Evolutionary conservation across 176 grass and related monocot genomes (phyloP).

Genomic region (Oryza australiensis): DNA sequence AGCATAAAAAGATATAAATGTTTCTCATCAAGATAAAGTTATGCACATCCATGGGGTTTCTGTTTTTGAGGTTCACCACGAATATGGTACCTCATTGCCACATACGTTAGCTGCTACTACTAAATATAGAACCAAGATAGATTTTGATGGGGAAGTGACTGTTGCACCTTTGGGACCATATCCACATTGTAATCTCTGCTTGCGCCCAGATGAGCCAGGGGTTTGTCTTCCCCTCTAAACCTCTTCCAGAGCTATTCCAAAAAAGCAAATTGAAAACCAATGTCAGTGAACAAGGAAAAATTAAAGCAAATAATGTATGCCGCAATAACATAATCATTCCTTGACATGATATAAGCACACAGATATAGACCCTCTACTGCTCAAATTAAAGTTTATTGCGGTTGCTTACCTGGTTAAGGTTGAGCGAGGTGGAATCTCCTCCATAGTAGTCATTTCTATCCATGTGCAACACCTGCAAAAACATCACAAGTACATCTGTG

Average conservation of each 20-base stretch:
- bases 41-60: neutral
- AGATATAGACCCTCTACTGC: neutral
- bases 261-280: slow-evolving; percentile 28
- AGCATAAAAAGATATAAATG: slow-evolving; percentile 5
- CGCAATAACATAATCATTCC: neutral
- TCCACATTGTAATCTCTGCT: slow-evolving; percentile 97
- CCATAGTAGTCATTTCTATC: slow-evolving; percentile 97
- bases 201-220: slow-evolving; percentile 66
- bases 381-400: slow-evolving; percentile 8
- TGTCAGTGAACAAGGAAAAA: slow-evolving; percentile 14
- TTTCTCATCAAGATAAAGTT: slow-evolving; percentile 13
- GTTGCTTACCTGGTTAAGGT: slow-evolving; percentile 70
- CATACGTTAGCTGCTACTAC: neutral
- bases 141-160: slow-evolving; percentile 11
- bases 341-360: slow-evolving; percentile 28
- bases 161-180: slow-evolving; percentile 85
- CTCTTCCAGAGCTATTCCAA: slow-evolving; percentile 74
- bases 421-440: slow-evolving; percentile 93
- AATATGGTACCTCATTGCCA: neutral
- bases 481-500: slow-evolving; percentile 1
- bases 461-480: slow-evolving; percentile 85
- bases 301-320: neutral
- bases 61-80: neutral
- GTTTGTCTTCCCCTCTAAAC: slow-evolving; percentile 91
- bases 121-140: neutral